phyloP scores from a whole-genome alignment of 768 basidiomycete species.

The Lentinula detonsa region DNA sequence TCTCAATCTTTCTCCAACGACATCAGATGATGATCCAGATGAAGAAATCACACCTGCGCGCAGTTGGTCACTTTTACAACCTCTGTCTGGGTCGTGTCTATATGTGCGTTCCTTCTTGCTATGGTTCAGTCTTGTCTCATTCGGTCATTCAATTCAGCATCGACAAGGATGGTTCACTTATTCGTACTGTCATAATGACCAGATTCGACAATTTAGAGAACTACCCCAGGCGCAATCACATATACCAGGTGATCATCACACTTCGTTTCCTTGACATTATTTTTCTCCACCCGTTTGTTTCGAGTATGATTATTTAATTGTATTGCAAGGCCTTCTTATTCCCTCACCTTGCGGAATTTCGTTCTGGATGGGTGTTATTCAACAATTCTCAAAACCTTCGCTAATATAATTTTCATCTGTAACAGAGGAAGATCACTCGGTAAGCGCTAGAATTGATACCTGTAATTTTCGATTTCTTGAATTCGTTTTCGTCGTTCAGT shows the following conservation, averaged over 20 bases:
- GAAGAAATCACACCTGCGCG: conserved; percentile 62
- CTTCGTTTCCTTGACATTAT: neutral
- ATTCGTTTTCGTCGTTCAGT: conserved; percentile 32
- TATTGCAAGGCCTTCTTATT: neutral
- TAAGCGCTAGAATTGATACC: conserved; percentile 30
- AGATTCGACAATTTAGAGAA: conserved; percentile 96
- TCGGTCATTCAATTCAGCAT: conserved; percentile 39
- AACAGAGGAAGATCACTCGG: conserved; percentile 83
- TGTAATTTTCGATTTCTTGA: no score
- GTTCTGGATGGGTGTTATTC: no score
- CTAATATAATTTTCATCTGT: neutral
- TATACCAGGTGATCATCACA: conserved; percentile 47
- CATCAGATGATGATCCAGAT: conserved; percentile 46
- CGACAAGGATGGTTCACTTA: conserved; percentile 97
- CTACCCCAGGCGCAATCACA: conserved; percentile 57
- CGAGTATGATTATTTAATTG: no score
- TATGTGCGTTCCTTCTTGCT: conserved; percentile 54
- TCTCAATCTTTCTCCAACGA: conserved; percentile 35
- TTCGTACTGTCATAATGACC: conserved; percentile 90
- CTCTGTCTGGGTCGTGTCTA: conserved; percentile 74
- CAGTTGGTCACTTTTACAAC: conserved; percentile 79
- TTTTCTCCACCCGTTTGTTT: neutral
- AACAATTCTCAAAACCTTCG: neutral
- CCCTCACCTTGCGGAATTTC: no score
- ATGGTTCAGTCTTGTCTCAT: conserved; percentile 23